Base-by-base conservation (phyloP, 148 eudicot genomes). In the Cornus kousa region DNA sequence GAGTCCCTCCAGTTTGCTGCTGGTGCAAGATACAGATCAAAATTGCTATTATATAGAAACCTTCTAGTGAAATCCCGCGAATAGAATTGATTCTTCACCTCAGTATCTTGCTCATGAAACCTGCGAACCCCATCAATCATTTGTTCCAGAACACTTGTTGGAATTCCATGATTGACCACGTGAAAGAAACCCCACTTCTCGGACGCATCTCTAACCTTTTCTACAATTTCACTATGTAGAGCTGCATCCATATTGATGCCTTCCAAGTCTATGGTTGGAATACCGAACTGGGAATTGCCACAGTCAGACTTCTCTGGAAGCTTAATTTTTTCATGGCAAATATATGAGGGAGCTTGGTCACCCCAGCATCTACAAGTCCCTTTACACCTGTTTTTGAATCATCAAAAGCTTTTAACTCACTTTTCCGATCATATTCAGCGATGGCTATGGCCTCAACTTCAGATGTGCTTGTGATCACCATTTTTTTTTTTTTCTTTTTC, bases 351-450 rank as follows among this genome's bases (percentile, higher is more conserved):
- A 86, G 32, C 16, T 77, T 74, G 2, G 81, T 39, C 9, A 86
- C 46, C 5, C 85, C 85, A 16, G 83, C 81, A 72, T 84, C 87
- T 17, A 74, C 79, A 14, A 87, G 82, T 5, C 90, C 90, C 70
- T 87, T 87, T 7, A 80, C 90, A 7, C 90, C 90, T 3, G 71
- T 33, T 53, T 85, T 87, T 16, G 87, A 82, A n/a, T 83, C 84
- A 50, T 87, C 90, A 33, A 87, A 84, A 20, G 86, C 88, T 72
- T 75, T 76, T 20, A 82, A 23, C 35, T 86, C 80, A 23, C 50
- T 74, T 31, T 33, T 68, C 46, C 66, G 62, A 73, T 71, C 76
- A 23, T 71, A 57, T 35, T 32, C 37, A 12, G 48, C 4, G 5
- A 43, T 43, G 48, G 48, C 0, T 43, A 43, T 5, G 3, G 48